Conservation (phyloP, 192 early-diverging fungal genomes). For the Umbelopsis sp. region DNA sequence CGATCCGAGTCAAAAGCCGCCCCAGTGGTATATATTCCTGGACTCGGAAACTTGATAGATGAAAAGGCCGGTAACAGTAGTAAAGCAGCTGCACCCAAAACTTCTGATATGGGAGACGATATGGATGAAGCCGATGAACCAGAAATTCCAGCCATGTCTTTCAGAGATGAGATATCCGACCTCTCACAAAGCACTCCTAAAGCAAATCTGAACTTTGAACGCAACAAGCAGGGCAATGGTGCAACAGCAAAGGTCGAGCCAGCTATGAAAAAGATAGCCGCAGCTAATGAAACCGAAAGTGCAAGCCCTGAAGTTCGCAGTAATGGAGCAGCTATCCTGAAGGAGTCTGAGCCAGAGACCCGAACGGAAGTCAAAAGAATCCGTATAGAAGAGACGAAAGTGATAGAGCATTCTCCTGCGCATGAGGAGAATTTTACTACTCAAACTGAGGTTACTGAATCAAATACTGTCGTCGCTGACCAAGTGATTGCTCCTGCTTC, state of each 20-base stretch:
- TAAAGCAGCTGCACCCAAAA: conserved; percentile 1
- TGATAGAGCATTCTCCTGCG: not conserved
- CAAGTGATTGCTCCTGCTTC: not conserved
- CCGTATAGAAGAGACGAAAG: not conserved
- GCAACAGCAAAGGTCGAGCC: not conserved
- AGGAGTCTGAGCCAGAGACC: not conserved
- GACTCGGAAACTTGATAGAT: conserved; percentile 12
- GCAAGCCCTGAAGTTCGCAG: not conserved
- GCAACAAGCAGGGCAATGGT: not conserved
- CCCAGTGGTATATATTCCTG: conserved; percentile 21
- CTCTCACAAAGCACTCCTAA: not conserved
- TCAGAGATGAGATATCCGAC: not conserved
- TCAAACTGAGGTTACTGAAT: not conserved
- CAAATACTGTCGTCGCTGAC: not conserved
- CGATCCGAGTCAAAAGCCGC: conserved; percentile 30
- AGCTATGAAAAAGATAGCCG: not conserved
- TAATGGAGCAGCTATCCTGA: not conserved
- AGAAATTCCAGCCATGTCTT: not conserved
- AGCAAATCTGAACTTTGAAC: not conserved
- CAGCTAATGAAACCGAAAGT: not conserved
- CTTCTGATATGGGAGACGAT: not conserved
- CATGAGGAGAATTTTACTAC: not conserved
- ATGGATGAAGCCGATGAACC: not conserved
- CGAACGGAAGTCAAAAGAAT: not conserved
- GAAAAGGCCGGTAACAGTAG: not conserved